Conservation (phyloP, 495 filamentous ascomycete genomes). For the Trichoderma erinaceum region DNA sequence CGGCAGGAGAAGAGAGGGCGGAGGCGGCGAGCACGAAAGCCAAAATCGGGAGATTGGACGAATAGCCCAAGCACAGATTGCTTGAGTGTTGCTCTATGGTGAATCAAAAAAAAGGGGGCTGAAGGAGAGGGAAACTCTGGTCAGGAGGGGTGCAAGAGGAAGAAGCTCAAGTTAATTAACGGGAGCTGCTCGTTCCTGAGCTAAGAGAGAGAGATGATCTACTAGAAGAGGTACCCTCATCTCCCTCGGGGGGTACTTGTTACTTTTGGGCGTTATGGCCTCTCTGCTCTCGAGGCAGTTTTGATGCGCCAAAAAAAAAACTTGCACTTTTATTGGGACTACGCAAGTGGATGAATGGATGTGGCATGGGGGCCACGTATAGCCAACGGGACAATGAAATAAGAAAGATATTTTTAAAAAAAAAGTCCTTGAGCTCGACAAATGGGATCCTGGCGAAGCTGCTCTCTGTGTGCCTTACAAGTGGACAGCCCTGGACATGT, state of each 20-base stretch:
- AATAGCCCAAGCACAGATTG: background rate
- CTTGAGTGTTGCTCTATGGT: background rate
- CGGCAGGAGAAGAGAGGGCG: background rate
- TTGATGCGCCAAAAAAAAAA: no score
- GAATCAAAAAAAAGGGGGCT: conserved; percentile 11
- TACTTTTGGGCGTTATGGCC: background rate
- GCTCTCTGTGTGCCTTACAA: background rate
- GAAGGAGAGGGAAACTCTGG: background rate
- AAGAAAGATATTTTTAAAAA: background rate
- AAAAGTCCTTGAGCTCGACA: background rate
- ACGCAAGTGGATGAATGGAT: no score
- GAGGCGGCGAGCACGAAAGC: background rate
- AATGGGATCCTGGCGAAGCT: background rate
- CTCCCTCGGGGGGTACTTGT: background rate
- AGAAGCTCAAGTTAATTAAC: conserved; percentile 11
- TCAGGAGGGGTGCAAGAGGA: conserved; percentile 8
- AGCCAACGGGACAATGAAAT: background rate
- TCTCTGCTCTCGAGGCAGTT: no score
- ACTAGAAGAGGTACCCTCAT: background rate
- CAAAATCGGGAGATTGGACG: background rate
- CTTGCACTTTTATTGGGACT: no score
- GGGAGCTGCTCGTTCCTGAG: conserved; percentile 11
- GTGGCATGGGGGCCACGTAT: background rate
- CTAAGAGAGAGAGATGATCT: background rate
- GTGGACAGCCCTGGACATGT: background rate